Evolutionary conservation across 2,329 filamentous ascomycete species (phyloP), one percentile per base, ranked within the genome.

Genomic region (Diaporthe vaccinii): DNA sequence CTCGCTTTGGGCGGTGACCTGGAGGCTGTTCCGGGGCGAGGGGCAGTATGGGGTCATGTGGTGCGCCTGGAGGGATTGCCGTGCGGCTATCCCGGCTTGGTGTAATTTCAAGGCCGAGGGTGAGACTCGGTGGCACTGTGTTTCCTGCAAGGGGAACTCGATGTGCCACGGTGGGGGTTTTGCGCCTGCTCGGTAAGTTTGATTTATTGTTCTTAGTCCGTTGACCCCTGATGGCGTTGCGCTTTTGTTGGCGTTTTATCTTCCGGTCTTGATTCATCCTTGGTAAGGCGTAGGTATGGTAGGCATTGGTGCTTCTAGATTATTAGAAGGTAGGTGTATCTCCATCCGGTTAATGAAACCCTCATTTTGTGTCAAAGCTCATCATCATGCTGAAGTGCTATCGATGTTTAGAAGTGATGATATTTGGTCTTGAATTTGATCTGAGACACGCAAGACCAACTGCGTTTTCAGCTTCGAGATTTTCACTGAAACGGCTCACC

Each of bases 31-130:
- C n/a, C 12, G 20, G 15, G 65, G 65, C 7, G 12, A 5, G 12
- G 65, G 46, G 1, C 14, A 10, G 22, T 9, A 17, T 0, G 12
- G 25, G 4, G 1, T 6, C 1, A 2, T 28, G 22, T 4, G 14
- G 1, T 68, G 65, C 8, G 46, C 22, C 14, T 68, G 65, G 65
- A 7, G 2, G 12, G 59, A 62, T 7, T 68, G 65, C 4, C 3
- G 22, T 2, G 65, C 44, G n/a, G 46, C 22, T 3, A 25, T 68
- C 1, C 65, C 65, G 4, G 0, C 3, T 17, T 39, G n/a, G 65
- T 39, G 46, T 8, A 7, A 0, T 2, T 68, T 28, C 14, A 20
- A 3, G 25, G 2, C 1, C 7, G 8, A 28, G 7, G 46, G 9
- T 4, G 22, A 53, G 3, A 1, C 7, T 1, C 6, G 49, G 31